Percentiles rank a stretch among this genome's conserved stretches.
Conservation (phyloP, 805 yeast genomes). For the Jamesozyma piceae region DNA sequence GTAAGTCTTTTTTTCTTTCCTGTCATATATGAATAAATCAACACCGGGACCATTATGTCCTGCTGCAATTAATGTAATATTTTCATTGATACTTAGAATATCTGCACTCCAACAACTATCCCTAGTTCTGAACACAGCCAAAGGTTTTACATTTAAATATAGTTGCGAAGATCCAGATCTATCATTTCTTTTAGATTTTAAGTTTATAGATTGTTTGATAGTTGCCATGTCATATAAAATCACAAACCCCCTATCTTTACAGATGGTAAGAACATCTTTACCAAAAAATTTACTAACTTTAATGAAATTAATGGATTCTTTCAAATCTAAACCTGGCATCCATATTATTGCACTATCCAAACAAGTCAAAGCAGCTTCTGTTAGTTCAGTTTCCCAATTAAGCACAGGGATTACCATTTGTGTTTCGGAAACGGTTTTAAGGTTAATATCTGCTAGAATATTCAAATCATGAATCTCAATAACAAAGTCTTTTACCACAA, state of each 20-base stretch:
- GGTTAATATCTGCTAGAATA: not conserved
- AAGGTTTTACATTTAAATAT: slow-evolving; percentile 3
- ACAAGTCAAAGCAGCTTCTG: not conserved
- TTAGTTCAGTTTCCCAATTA: slow-evolving; percentile 1
- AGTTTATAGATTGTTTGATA: not conserved
- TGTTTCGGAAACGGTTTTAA: not conserved
- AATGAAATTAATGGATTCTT: slow-evolving; percentile 45
- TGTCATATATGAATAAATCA: slow-evolving; percentile 10
- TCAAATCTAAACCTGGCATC: not conserved
- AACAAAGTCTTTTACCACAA: slow-evolving; percentile 6
- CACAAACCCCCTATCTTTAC: slow-evolving; percentile 48
- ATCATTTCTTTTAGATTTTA: not conserved
- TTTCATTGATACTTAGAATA: slow-evolving; percentile 4
- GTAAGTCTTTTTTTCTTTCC: not conserved
- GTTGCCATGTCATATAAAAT: slow-evolving; percentile 31
- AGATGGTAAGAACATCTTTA: slow-evolving; percentile 38
- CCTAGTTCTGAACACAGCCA: slow-evolving; percentile 6
- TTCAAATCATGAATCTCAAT: slow-evolving; percentile 10
- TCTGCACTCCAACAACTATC: slow-evolving; percentile 23
- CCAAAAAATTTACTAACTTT: slow-evolving; percentile 32
- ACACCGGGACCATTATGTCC: slow-evolving; percentile 21
- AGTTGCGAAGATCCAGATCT: not conserved
- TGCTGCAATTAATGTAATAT: slow-evolving; percentile 10
- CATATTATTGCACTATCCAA: not conserved
- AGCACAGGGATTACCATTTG: not conserved